A percentile compares a stretch with the other conserved stretches of the same genome.
phyloP scores from a whole-genome alignment of 257 asterid genomes.

The Echites panduratus region DNA sequence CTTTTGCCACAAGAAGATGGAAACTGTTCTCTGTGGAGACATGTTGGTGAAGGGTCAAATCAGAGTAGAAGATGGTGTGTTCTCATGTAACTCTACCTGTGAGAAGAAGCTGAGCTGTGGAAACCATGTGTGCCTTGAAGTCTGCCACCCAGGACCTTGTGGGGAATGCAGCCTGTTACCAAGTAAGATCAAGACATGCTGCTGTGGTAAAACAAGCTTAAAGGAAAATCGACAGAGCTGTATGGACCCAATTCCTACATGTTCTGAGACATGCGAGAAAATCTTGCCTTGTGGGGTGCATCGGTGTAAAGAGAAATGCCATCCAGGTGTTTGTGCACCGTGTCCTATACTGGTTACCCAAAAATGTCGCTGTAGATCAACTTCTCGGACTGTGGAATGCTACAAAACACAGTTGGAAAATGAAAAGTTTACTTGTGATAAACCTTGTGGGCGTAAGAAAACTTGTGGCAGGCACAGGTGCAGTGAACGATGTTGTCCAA shows the following conservation, averaged over 20 bases:
- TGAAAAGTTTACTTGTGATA: constrained; percentile 68
- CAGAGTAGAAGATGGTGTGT: constrained; percentile 61
- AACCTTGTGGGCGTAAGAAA: constrained; percentile 84
- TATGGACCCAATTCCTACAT: constrained; percentile 84
- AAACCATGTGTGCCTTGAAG: constrained; percentile 64
- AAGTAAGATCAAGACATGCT: constrained; percentile 57
- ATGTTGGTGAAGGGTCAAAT: constrained; percentile 76
- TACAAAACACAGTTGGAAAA: constrained; percentile 43
- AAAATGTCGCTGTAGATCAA: constrained; percentile 84
- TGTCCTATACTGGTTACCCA: constrained; percentile 68
- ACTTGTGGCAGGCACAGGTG: constrained; percentile 96
- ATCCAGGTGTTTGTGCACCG: constrained; percentile 73
- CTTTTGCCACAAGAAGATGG: constrained; percentile 75
- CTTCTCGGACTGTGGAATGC: constrained; percentile 84
- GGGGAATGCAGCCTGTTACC: constrained; percentile 82
- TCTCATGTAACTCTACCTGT: constrained; percentile 67
- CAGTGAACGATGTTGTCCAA: constrained; percentile 92
- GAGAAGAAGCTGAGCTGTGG: constrained; percentile 64
- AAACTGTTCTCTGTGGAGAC: constrained; percentile 70
- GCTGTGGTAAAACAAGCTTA: constrained; percentile 78
- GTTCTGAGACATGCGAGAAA: constrained; percentile 67
- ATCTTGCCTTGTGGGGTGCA: constrained; percentile 70
- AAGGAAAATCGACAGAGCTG: constrained; percentile 60
- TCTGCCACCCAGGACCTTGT: constrained; percentile 93
- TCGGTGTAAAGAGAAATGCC: constrained; percentile 62